Conservation (phyloP, 192 early-diverging fungal genomes). For the Coemansia sp. region DNA sequence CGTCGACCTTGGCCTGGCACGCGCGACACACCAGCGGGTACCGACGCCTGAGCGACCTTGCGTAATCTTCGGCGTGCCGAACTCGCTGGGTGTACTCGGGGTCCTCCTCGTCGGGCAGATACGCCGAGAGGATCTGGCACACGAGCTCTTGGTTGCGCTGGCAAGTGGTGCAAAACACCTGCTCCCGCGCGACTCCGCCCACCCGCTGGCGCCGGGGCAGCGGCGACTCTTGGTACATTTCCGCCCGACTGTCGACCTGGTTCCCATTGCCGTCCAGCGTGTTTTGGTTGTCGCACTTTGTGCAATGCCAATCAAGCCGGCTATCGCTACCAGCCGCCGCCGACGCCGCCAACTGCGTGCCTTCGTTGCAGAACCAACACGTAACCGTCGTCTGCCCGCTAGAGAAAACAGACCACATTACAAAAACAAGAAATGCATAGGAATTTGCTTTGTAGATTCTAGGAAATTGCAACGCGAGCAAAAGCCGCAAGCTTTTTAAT, state of each 20-base stretch:
- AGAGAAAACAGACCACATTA: constrained; percentile 35
- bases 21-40: constrained; percentile 34
- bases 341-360: constrained; percentile 9
- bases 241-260: constrained; percentile 22
- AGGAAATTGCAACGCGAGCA: too few species aligned
- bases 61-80: constrained; percentile 26
- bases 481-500: too few species aligned
- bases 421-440: constrained; percentile 2
- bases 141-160: constrained; percentile 48
- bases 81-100: constrained; percentile 14
- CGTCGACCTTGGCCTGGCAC: constrained; percentile 37
- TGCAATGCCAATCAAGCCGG: constrained; percentile 35
- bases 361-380: constrained; percentile 44
- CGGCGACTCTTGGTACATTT: constrained; percentile 35
- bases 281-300: constrained; percentile 36
- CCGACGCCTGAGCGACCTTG: constrained; percentile 13
- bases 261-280: constrained; percentile 26
- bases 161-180: constrained; percentile 34
- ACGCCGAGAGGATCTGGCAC: constrained; percentile 27
- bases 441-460: background rate
- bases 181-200: background rate
- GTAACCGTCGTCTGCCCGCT: constrained; percentile 18
- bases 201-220: background rate
- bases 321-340: background rate
- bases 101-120: constrained; percentile 36